Percentiles rank a stretch among this genome's conserved stretches.
phyloP scores from a whole-genome alignment of 306 rosid genomes.

The Ochetophila trinervis region DNA sequence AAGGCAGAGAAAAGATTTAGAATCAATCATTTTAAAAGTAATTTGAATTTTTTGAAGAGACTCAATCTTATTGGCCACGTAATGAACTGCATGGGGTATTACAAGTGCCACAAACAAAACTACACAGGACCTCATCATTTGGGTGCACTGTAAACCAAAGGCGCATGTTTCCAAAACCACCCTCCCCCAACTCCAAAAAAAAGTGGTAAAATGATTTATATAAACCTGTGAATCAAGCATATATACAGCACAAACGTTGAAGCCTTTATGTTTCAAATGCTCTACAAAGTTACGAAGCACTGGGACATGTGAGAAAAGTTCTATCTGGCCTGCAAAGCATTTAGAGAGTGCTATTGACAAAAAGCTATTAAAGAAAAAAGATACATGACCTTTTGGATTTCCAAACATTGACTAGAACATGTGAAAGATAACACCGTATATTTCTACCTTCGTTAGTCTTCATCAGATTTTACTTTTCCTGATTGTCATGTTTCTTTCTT shows the following conservation, averaged over 20 bases:
- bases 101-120: background rate
- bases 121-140: background rate
- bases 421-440: background rate
- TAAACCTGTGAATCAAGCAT: constrained; percentile 92
- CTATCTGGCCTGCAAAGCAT: constrained; percentile 76
- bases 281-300: constrained; percentile 81
- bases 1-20: background rate
- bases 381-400: no score
- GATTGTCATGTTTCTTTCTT: no score
- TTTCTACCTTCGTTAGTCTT: background rate
- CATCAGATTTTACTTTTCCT: no score
- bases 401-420: no score
- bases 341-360: constrained; percentile 12
- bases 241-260: constrained; percentile 83
- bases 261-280: constrained; percentile 71
- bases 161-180: background rate
- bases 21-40: background rate
- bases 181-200: background rate
- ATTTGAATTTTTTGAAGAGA: background rate
- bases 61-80: background rate
- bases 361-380: background rate
- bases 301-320: constrained; percentile 86
- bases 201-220: constrained; percentile 15
- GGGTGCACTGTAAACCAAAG: background rate
- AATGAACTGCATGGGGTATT: background rate